Base-by-base conservation (phyloP, 2,329 filamentous ascomycete species). In the Juglanconis sp. region DNA sequence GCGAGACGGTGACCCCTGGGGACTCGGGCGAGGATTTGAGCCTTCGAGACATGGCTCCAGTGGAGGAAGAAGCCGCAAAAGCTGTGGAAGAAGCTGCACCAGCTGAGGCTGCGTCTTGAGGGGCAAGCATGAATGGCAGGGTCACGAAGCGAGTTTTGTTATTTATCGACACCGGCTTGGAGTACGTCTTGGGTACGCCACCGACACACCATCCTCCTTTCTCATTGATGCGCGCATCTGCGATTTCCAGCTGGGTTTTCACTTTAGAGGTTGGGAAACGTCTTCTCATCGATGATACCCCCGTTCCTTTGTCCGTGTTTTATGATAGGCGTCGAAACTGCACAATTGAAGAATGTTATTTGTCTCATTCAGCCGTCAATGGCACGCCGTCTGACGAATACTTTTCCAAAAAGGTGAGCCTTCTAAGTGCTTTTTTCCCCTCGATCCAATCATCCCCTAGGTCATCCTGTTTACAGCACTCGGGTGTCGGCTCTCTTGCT, bases 281-380 rank as follows among this genome's bases (percentile, higher is more conserved):
- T 31, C 56, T 32, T 42, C 52, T 48, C 54, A 52, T 55, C 40
- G 54, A 63, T 61, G 61, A 63, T 63, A 63, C 61, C 60, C 59
- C 57, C 51, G 46, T 55, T 47, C 61, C 54, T 42, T 55, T 48
- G 50, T 58, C 36, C 32, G 24, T 63, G 57, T 17, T 30, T 32
- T 17, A 46, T 36, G 54, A 60, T 57, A 63, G 58, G 51, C 32
- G 31, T 47, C 46, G 44, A 47, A 34, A 47, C n/a, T 57, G 50
- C 56, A 42, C 32, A 61, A 62, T 24, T 2, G 34, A 58, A 48
- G 35, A 35, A n/a, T 48, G 3, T 31, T 50, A 15, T 36, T 36
- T 35, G 34, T 42, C 1, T 53, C n/a, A 10, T 13, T 3, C 9
- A 10, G 31, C 35, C 3, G 5, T 48, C 42, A 50, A 2, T 24